Evolutionary conservation across 2,329 filamentous ascomycete species (phyloP), one percentile per base, ranked within the genome.

Genomic region (Coniochaeta ligniaria): DNA sequence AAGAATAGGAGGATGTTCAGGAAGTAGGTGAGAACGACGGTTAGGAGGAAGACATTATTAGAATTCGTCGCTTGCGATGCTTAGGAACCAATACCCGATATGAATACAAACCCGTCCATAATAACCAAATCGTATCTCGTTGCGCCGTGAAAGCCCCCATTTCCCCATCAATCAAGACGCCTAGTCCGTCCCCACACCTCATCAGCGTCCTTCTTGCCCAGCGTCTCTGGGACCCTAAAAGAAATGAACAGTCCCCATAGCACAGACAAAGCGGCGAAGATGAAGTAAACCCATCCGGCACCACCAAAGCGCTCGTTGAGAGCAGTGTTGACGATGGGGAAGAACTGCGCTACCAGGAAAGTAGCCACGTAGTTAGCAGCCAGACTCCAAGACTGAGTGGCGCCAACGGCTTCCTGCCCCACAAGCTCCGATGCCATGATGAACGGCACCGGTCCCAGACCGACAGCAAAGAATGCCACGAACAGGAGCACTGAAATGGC

Each of bases 341-440:
- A 97, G 75, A 96, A 96, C 68, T 97, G 92, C 0, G 94, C 93
- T 2, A 99, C 92, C 24, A 96, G 67, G 70, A 97, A 98, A 0
- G 94, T 98, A 0, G 92, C 90, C 28, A 91, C 80, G 80, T 96
- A 98, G 73, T 95, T 98, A 16, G 91, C 89, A 1, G 86, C 91
- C 26, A 98, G 76, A 0, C 89, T 90, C 83, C 92, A 96, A 61
- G 89, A 93, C 73, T 99, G 95, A 0, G 92, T 90, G 0, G 94
- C 92, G 1, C 94, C 93, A 0, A 97, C 92, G 0, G 94, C 95
- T 71, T 96, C 92, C 14, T 92, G 88, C 0, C 88, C 90, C 0
- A 98, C 95, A 2, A 98, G 83, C 74, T 98, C 95, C 1, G 91
- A 93, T 0, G 93, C 89, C 55, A 99, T 82, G 66, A 98, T 96